phyloP scores from a whole-genome alignment of 192 early-diverging fungal genomes.

The Geosiphon pyriformis region DNA sequence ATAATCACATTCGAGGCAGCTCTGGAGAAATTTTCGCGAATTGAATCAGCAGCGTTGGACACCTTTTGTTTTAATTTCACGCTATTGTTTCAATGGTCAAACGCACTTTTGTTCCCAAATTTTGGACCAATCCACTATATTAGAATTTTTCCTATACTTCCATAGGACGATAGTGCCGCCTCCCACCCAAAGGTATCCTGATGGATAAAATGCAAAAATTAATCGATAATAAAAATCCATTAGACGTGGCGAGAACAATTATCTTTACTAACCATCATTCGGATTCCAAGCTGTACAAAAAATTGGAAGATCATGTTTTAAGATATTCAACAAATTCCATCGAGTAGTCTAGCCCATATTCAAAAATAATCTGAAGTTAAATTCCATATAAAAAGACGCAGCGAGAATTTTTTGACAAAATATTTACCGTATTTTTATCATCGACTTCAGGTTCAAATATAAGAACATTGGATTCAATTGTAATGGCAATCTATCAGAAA shows the following conservation, averaged over 20 bases:
- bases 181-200: constrained; percentile 36
- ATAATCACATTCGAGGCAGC: constrained; percentile 36
- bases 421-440: constrained; percentile 14
- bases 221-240: too few species aligned
- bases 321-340: constrained; percentile 8
- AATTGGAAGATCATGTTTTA: constrained; percentile 18
- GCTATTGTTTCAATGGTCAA: not conserved
- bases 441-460: constrained; percentile 12
- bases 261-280: not conserved
- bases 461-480: constrained; percentile 10
- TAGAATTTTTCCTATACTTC: constrained; percentile 18
- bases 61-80: not conserved
- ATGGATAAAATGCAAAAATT: not conserved
- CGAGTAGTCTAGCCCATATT: constrained; percentile 5
- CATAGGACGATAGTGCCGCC: constrained; percentile 32
- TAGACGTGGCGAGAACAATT: too few species aligned
- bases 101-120: constrained; percentile 40
- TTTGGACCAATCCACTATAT: constrained; percentile 27
- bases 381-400: not conserved
- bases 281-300: constrained; percentile 20
- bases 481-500: constrained; percentile 23
- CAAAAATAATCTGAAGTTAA: constrained; percentile 2
- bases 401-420: not conserved
- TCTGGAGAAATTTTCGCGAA: constrained; percentile 21
- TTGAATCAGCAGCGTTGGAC: not conserved